Conservation (phyloP, 768 basidiomycete genomes). For the Mycena sanguinolenta region DNA sequence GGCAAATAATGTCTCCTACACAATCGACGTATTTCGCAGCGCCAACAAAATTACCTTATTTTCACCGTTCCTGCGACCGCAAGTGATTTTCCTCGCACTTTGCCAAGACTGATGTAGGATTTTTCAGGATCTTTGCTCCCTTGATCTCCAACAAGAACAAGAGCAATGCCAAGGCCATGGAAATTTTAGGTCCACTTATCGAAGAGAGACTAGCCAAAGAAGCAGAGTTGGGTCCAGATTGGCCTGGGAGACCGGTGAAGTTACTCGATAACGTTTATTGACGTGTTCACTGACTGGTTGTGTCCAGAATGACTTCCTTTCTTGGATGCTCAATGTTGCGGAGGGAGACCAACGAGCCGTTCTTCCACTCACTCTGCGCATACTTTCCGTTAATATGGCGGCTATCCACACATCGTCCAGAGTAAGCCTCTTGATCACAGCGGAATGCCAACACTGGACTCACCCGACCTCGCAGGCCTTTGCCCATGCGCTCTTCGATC, state of each 20-base stretch:
- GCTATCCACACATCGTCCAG: constrained; percentile 50
- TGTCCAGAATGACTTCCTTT: constrained; percentile 46
- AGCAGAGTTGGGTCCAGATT: constrained; percentile 21
- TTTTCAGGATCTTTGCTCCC: constrained; percentile 15
- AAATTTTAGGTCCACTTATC: constrained; percentile 8
- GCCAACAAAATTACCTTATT: neutral
- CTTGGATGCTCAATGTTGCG: constrained; percentile 47
- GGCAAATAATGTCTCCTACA: constrained; percentile 21
- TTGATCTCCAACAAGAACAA: constrained; percentile 13
- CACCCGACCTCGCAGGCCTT: constrained; percentile 41
- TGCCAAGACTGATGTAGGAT: neutral
- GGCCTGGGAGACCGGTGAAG: constrained; percentile 24
- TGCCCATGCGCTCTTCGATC: constrained; percentile 52
- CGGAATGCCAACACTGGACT: neutral
- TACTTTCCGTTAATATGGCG: constrained; percentile 50
- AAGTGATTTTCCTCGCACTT: neutral
- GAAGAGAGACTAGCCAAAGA: constrained; percentile 21
- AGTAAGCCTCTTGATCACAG: constrained; percentile 44
- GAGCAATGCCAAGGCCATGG: constrained; percentile 1
- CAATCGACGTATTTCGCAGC: constrained; percentile 16
- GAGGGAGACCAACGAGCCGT: constrained; percentile 29
- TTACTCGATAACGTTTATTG: neutral
- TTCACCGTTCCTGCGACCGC: constrained; percentile 24
- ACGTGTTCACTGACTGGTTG: too few relatives aligned
- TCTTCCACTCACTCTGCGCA: constrained; percentile 34